Evolutionary conservation across 495 filamentous ascomycete genomes (phyloP).

Genomic region (Cercophora scortea): DNA sequence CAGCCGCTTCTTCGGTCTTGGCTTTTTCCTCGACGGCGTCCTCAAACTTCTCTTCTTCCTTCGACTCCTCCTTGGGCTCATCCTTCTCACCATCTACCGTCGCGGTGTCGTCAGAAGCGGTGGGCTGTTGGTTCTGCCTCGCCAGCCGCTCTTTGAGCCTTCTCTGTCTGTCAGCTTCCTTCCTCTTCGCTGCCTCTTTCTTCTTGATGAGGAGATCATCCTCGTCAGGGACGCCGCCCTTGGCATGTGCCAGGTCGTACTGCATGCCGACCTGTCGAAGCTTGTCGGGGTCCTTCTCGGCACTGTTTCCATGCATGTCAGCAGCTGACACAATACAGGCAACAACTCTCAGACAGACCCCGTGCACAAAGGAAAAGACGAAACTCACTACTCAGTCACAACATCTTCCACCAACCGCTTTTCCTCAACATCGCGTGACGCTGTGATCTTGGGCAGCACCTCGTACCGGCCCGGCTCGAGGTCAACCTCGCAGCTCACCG

Average conservation of each 20-base stretch:
- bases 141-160: constrained; percentile 16
- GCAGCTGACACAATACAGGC: neutral
- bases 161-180: constrained; percentile 15
- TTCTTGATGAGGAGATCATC: constrained; percentile 49
- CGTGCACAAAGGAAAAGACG: neutral
- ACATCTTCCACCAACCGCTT: constrained; percentile 47
- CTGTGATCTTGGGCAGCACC: constrained; percentile 65
- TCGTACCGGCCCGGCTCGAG: constrained; percentile 66
- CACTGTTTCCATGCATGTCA: constrained; percentile 13
- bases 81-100: neutral
- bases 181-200: constrained; percentile 22
- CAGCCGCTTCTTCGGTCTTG: constrained; percentile 1
- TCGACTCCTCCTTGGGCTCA: constrained; percentile 9
- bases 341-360: neutral
- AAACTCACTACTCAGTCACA: constrained; percentile 36
- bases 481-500: constrained; percentile 61
- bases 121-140: constrained; percentile 40
- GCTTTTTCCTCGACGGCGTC: constrained; percentile 8
- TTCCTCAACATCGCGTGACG: constrained; percentile 35
- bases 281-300: constrained; percentile 54
- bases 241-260: constrained; percentile 63
- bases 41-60: constrained; percentile 10
- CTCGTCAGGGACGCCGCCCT: constrained; percentile 61
- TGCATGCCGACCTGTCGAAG: constrained; percentile 62
- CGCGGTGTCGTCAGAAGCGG: neutral